Percentiles rank a stretch among this genome's conserved stretches.
Conservation (phyloP, 345 rosid species). For the Brassica cretica region DNA sequence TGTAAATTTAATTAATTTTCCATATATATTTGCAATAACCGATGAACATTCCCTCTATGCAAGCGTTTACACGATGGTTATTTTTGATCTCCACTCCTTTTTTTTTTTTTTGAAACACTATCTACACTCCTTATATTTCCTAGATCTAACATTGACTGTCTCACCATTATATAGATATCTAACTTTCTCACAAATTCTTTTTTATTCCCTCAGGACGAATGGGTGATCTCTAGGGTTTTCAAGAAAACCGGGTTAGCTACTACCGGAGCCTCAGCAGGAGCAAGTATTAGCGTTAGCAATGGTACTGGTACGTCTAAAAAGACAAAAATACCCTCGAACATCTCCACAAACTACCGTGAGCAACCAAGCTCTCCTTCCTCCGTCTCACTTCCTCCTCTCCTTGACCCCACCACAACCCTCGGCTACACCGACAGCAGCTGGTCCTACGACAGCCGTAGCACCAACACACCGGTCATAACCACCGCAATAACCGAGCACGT, state of each 20-base stretch:
- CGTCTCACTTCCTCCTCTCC: slow-evolving; percentile 78
- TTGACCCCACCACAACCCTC: slow-evolving; percentile 45
- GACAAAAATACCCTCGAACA: slow-evolving; percentile 39
- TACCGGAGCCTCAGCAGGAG: slow-evolving; percentile 31
- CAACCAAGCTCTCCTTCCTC: slow-evolving; percentile 75
- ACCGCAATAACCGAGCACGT: slow-evolving; percentile 75
- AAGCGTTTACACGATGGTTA: slow-evolving; percentile 18
- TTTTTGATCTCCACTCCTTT: neutral
- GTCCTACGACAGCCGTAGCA: slow-evolving; percentile 65
- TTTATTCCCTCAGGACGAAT: slow-evolving; percentile 63
- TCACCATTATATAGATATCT: neutral
- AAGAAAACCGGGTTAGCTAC: slow-evolving; percentile 55
- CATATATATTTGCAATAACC: slow-evolving; percentile 1
- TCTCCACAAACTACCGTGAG: slow-evolving; percentile 42
- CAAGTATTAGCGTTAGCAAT: slow-evolving; percentile 15
- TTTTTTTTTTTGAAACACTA: no score
- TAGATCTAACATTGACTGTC: slow-evolving; percentile 18
- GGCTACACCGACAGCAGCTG: slow-evolving; percentile 55
- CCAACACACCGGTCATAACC: slow-evolving; percentile 52
- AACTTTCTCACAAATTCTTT: neutral
- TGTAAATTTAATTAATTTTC: neutral
- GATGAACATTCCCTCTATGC: slow-evolving; percentile 24
- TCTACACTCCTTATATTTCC: slow-evolving; percentile 7
- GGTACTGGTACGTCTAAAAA: slow-evolving; percentile 45
- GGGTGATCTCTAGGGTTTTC: slow-evolving; percentile 94